Conservation (phyloP, 2,329 filamentous ascomycete species). For the Alternaria burnsii region DNA sequence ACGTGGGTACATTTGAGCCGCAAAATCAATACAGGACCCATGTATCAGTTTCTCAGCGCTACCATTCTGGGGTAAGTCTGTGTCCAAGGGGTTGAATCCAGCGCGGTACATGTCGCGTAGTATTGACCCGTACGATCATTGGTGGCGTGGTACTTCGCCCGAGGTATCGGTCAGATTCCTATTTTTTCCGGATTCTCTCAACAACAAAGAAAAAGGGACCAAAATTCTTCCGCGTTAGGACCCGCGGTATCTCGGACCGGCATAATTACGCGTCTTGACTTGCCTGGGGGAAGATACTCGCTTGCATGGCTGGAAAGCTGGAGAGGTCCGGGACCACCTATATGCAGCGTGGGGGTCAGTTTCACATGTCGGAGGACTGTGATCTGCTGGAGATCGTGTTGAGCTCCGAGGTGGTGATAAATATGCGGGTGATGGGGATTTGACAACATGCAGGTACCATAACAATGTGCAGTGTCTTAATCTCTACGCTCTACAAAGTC, state of each 20-base stretch:
- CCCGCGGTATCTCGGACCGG: conserved; percentile 1
- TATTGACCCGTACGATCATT: conserved; percentile 11
- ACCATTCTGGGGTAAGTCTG: neutral
- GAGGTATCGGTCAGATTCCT: conserved; percentile 12
- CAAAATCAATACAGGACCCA: neutral
- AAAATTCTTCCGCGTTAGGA: conserved; percentile 6
- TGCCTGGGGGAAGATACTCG: conserved; percentile 1
- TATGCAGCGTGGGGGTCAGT: conserved; percentile 2
- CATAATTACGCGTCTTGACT: conserved; percentile 2
- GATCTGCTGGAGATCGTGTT: neutral
- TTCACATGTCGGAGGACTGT: conserved; percentile 9
- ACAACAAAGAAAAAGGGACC: neutral
- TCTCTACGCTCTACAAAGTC: neutral
- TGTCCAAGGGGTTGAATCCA: neutral
- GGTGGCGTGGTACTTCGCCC: conserved; percentile 17
- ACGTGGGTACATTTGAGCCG: conserved; percentile 4
- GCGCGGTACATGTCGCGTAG: conserved; percentile 11
- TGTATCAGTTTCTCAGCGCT: neutral
- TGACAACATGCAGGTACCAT: conserved; percentile 16
- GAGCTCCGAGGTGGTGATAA: neutral
- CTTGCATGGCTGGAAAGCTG: neutral
- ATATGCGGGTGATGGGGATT: conserved; percentile 4
- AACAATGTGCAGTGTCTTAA: conserved; percentile 7
- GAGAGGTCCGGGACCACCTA: neutral
- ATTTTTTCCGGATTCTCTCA: conserved; percentile 5